Conservation (phyloP, 495 filamentous ascomycete species). For the Echria macrotheca region DNA sequence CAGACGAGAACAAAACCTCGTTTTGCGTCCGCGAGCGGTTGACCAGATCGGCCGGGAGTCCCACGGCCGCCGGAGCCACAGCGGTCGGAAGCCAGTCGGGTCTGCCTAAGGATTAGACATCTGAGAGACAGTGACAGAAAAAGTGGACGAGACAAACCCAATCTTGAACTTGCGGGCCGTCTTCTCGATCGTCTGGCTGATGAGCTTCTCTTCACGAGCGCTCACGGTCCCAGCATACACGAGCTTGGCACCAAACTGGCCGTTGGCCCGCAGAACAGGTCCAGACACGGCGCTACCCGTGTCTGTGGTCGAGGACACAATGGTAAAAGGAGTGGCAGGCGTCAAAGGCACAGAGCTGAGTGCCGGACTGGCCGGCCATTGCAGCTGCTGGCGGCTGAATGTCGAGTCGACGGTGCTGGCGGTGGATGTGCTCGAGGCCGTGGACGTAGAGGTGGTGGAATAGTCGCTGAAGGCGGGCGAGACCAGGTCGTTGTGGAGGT, state of each 20-base stretch:
- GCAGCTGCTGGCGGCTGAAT: conserved; percentile 13
- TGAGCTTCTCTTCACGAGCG: conserved; percentile 32
- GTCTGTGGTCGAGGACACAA: conserved; percentile 25
- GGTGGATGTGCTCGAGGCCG: conserved; percentile 20
- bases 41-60: conserved; percentile 49
- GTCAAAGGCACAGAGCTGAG: conserved; percentile 37
- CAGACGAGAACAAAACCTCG: conserved; percentile 63
- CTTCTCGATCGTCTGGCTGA: conserved; percentile 36
- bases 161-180: conserved; percentile 41
- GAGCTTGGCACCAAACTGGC: conserved; percentile 35
- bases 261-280: conserved; percentile 18
- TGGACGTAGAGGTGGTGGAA: conserved; percentile 19
- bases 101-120: conserved; percentile 13
- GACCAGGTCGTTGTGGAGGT: conserved; percentile 18
- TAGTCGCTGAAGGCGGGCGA: conserved; percentile 29
- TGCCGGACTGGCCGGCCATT: conserved; percentile 21
- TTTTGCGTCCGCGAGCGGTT: conserved; percentile 63
- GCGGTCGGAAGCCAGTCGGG: conserved; percentile 37
- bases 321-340: conserved; percentile 38
- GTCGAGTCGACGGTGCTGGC: conserved; percentile 11
- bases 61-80: conserved; percentile 29
- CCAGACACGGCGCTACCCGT: conserved; percentile 10
- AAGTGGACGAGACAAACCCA: conserved; percentile 22
- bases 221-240: conserved; percentile 30
- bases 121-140: not conserved